Evolutionary conservation across 129 eudicot species (phyloP).

Genomic region (Arctium lappa): DNA sequence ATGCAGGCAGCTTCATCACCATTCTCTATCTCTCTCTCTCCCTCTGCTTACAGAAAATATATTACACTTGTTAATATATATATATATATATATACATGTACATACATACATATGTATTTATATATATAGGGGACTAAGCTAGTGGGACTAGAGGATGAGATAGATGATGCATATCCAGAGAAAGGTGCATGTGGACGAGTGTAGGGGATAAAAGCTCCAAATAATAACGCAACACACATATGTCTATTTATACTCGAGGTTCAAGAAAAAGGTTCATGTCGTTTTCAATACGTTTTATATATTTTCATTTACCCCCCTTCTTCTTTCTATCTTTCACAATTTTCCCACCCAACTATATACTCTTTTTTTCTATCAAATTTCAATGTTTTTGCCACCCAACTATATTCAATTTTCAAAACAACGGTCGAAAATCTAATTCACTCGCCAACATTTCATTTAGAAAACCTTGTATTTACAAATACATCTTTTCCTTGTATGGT

Average conservation of each 20-base stretch:
- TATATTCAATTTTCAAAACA: not conserved
- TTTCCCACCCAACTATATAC: not conserved
- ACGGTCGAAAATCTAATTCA: not conserved
- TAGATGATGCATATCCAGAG: conserved; percentile 14
- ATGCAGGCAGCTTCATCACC: conserved; percentile 60
- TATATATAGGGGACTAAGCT: not conserved
- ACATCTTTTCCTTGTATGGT: not conserved
- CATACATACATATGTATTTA: not conserved
- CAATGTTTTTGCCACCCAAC: not conserved
- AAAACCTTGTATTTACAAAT: not conserved
- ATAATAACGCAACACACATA: conserved; percentile 31
- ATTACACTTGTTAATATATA: not conserved
- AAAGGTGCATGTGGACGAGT: conserved; percentile 22
- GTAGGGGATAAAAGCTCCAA: conserved; percentile 17
- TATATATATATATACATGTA: not conserved
- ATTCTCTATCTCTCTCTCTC: not conserved
- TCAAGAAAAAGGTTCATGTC: conserved; percentile 28
- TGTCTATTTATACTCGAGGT: conserved; percentile 35
- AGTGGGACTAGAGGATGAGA: conserved; percentile 9
- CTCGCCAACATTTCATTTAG: not conserved
- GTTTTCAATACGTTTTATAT: conserved; percentile 17
- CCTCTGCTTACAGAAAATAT: conserved; percentile 1
- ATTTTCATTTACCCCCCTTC: conserved; percentile 6
- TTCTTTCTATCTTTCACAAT: not conserved
- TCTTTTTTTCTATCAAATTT: not conserved